Evolutionary conservation across 2,329 filamentous ascomycete species (phyloP), one percentile per base, ranked within the genome.

Genomic region (Colletotrichum lupini): DNA sequence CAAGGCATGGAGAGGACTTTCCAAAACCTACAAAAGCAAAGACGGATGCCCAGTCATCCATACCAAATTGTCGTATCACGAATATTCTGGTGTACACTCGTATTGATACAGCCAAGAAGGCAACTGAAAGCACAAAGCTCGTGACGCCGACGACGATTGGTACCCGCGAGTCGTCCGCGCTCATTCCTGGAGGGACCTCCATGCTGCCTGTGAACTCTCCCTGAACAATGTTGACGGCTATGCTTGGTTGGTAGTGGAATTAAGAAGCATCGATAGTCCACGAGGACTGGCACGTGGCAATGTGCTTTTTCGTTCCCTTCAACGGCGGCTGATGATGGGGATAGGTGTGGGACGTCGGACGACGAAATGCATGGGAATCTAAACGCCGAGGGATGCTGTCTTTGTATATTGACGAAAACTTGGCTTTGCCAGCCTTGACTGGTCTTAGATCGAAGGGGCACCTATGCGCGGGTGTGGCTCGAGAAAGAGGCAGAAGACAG

Each of bases 31-130:
- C 79, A 49, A 80, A 67, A 4, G 79, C 76, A 7, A 75, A 12
- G 9, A 79, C 74, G 1, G 79, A 77, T 8, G 75, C 69, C 59
- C 64, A 75, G 58, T 80, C 80, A 37, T 81, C 79, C 4, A 75
- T 65, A 3, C 80, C 80, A 19, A 79, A 67, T 37, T 78, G 77
- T 46, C 77, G 67, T 11, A 80, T 72, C 16, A 80, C 61, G 16
- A 77, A 74, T 4, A 71, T 68, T 53, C 80, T 65, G 26, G 75
- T 78, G 63, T 77, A 80, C 35, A 77, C 63, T 9, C 74, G 72
- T 58, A 75, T 26, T 9, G 55, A 55, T 22, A 75, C 63, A 5
- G 52, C 59, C 14, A 72, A 9, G 37, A 72, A 74, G n/a, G 72
- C 52, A 24, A 75, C 52, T 7, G 63, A 35, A 5, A 75, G 64